phyloP scores from a whole-genome alignment of 148 eudicot genomes.

The Vaccinium macrocarpon region DNA sequence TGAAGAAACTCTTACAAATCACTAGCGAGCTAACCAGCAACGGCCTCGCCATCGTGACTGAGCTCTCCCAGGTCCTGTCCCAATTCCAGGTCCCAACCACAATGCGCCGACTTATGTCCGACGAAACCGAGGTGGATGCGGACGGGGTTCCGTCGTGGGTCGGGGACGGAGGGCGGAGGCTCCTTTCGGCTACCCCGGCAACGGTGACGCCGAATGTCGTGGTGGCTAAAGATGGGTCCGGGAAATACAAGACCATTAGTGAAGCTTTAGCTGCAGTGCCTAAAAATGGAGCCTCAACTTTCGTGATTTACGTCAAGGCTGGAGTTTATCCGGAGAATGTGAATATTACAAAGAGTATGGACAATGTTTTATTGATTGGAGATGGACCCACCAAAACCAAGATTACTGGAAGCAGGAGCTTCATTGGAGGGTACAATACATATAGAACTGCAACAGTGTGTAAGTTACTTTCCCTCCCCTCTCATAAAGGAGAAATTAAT shows the following conservation, averaged over 20 bases:
- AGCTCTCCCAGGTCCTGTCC: neutral
- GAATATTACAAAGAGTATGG: constrained; percentile 11
- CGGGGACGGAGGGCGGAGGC: constrained; percentile 11
- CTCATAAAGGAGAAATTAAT: neutral
- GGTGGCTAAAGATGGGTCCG: constrained; percentile 70
- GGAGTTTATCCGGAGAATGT: constrained; percentile 46
- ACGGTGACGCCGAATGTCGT: constrained; percentile 37
- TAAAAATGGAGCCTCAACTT: constrained; percentile 6
- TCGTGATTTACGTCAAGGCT: constrained; percentile 44
- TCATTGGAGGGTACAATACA: constrained; percentile 25
- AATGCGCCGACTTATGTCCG: constrained; percentile 6
- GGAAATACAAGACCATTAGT: constrained; percentile 45
- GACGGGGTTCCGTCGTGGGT: constrained; percentile 32
- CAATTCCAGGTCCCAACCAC: neutral
- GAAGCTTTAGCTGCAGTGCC: constrained; percentile 53
- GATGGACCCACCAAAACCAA: constrained; percentile 53
- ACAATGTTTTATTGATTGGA: constrained; percentile 39
- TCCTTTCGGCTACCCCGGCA: constrained; percentile 16
- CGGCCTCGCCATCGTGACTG: constrained; percentile 21
- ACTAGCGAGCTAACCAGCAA: constrained; percentile 17
- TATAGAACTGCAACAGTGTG: constrained; percentile 40
- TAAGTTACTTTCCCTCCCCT: constrained; percentile 17
- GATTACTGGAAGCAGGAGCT: constrained; percentile 46
- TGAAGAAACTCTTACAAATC: constrained; percentile 11
- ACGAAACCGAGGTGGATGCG: neutral